Percentiles rank a stretch among this genome's conserved stretches.
Evolutionary conservation across 1,284 basidiomycete genomes (phyloP).

Genomic region (Coniophora puteana): DNA sequence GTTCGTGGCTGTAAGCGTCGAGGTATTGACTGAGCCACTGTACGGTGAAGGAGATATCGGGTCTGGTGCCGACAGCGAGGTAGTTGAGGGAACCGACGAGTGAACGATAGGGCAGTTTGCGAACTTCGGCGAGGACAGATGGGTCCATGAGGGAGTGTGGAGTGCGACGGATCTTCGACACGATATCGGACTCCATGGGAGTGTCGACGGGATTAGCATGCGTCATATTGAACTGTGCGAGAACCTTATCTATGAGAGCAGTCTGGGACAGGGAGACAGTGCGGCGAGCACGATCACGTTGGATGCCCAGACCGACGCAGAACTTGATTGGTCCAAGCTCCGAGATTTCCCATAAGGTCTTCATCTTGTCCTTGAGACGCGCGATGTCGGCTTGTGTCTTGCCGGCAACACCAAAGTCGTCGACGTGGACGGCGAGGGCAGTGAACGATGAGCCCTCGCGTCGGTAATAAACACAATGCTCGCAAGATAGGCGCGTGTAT

Average conservation of each 20-base stretch:
- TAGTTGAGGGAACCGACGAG: conserved; percentile 28
- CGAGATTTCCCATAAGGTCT: conserved; percentile 8
- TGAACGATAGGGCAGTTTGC: conserved; percentile 18
- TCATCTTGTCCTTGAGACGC: conserved; percentile 8
- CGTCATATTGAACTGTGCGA: conserved; percentile 19
- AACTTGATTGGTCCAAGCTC: conserved; percentile 15
- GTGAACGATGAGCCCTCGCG: too few relatives aligned
- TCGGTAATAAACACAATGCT: too few relatives aligned
- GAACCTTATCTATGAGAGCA: conserved; percentile 18
- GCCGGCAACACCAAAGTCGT: too few relatives aligned
- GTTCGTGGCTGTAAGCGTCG: too few relatives aligned
- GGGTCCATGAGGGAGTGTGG: too few relatives aligned
- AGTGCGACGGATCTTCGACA: conserved; percentile 8
- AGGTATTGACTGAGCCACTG: conserved; percentile 22
- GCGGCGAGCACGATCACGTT: conserved; percentile 11
- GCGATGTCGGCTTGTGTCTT: too few relatives aligned
- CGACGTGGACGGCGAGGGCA: too few relatives aligned
- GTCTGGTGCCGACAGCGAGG: conserved; percentile 23
- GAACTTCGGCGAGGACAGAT: conserved; percentile 16
- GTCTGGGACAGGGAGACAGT: conserved; percentile 20
- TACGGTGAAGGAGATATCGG: conserved; percentile 28
- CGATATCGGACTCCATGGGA: conserved; percentile 16
- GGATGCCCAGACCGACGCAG: conserved; percentile 15
- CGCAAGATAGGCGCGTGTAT: too few relatives aligned
- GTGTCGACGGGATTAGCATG: conserved; percentile 17